Base-by-base conservation (phyloP, 805 yeast species). In the Metschnikowia cubensis region DNA sequence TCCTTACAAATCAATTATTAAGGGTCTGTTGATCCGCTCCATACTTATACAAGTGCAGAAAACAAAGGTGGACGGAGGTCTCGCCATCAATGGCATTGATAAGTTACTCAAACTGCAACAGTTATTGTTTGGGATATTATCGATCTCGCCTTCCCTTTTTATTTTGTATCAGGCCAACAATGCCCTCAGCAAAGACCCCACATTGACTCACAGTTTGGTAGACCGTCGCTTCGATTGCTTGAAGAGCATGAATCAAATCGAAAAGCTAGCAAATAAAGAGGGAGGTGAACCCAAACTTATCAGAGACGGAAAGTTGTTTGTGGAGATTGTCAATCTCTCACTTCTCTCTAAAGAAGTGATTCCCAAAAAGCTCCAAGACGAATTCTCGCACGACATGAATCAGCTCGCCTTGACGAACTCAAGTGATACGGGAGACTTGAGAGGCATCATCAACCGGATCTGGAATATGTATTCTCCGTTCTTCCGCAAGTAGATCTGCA, bases 31-130 rank as follows among this genome's bases (percentile, higher is more conserved):
- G 55, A 67, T 90, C 7, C 76, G 96, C 48, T 83, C 91, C 14
- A 66, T 94, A 42, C 70, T 94, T 60, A 91, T 92, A 54, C 98
- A 94, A 66, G 74, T 94, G n/a, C 99, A 92, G 66, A 92, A 94
- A 68, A 85, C 96, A 11, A 92, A 92, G 67, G 97, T 94, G 6
- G 99, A 92, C 65, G 96, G 96, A 7, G 90, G 87, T 35, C 72
- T 90, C 4, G 98, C 97, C 0, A 79, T 92, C 53, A 81, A 79
- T 58, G 98, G 98, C 7, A 91, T 94, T 54, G 98, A 94, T 67
- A 85, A 87, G 63, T 72, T 92, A 56, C 76, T 94, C 41, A 86
- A 89, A 65, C 85, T 94, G 45, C 99, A 92, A 69, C 96, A 94
- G 64, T 77, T 92, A 48, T 94, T 94, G n/a, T 89, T 92, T 70